Evolutionary conservation across 2,329 filamentous ascomycete genomes (phyloP), one percentile per base, ranked within the genome.

Genomic region (Macrophomina tecta): DNA sequence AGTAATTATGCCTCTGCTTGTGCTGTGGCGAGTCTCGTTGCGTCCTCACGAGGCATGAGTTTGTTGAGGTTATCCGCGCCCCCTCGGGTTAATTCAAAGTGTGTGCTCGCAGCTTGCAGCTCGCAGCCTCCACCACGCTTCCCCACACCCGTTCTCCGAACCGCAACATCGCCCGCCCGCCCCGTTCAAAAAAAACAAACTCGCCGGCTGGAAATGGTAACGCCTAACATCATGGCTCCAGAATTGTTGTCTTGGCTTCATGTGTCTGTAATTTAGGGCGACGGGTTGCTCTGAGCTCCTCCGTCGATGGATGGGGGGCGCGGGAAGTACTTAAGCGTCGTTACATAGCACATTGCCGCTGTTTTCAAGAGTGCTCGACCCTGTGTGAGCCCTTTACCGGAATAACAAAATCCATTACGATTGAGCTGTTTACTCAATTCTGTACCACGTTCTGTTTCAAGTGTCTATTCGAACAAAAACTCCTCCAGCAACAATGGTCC

Each of bases 91-190:
- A 12, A 12, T 38, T 12, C 7, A 16, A 6, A 7, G 16, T 34
- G 9, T 12, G 18, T 23, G 30, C 32, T 18, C 11, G 30, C 58
- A 23, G 42, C 30, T 40, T 49, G 11, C 30, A 18, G 16, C 34
- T 49, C 14, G 46, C 46, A 5, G 18, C n/a, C 52, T 28, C 30
- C 38, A 23, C 42, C 38, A 38, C 55, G 12, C 23, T 60, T 18
- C 38, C 40, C 40, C 56, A 61, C 16, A 61, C 23, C 40, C 56
- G 23, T 61, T 61, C 28, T 34, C 56, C 56, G 40, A 36, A 61
- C 3, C 16, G 28, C 11, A 8, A n/a, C 23, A 16, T 30, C 7
- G 38, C 7, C 8, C 8, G 14, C 38, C 38, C 1, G 16, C 42
- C 36, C 7, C 36, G 11, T 8, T 38, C 36, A 1, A 38, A 38